Base-by-base conservation (phyloP, 495 filamentous ascomycete species). In the Penicillium manginii region DNA sequence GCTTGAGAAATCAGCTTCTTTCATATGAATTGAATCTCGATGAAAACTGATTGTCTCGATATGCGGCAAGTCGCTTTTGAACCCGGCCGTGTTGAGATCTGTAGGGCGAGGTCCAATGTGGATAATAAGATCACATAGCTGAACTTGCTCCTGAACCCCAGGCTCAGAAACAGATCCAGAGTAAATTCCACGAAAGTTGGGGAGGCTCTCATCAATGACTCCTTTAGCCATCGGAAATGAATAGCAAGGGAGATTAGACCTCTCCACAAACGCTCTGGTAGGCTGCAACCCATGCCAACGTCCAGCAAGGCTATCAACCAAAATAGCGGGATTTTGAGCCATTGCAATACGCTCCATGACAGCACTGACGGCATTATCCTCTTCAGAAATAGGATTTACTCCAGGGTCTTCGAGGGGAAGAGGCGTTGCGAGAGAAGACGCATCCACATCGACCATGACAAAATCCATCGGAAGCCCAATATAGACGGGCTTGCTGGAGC, bases 401-500 rank as follows among this genome's bases (percentile, higher is more conserved):
- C 12, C 1, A 3, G 35, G 26, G 19, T 35, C 23, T 10, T 48
- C 31, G 32, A 51, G 22, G 4, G 11, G 9, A 17, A 62, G 32
- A 2, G 50, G 50, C 3, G 8, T 29, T n/a, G 26, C 55, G 12
- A 62, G 60, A 4, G 50, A 50, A 39, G 54, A 42, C n/a, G 50
- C 31, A 22, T 62, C 55, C 6, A 62, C 31, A 14, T 62, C 55
- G 4, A 37, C 55, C 33, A 42, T 2, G 12, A 62, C 60, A 8
- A 62, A 18, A 40, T 62, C 55, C 46, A 51, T 46, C 7, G 60
- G 60, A 11, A 62, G 53, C 2, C 54, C 51, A 50, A 62, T 62
- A 19, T 54, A 62, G 1, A 62, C 60, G 10, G 55, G 60, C 15
- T 58, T 54, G 51, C 60, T 62, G 8, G 54, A 54, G 3, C 43